Percentiles rank a stretch among this genome's conserved stretches.
Evolutionary conservation across 345 rosid species (phyloP).

Genomic region (Excoecaria cochinchinensis): DNA sequence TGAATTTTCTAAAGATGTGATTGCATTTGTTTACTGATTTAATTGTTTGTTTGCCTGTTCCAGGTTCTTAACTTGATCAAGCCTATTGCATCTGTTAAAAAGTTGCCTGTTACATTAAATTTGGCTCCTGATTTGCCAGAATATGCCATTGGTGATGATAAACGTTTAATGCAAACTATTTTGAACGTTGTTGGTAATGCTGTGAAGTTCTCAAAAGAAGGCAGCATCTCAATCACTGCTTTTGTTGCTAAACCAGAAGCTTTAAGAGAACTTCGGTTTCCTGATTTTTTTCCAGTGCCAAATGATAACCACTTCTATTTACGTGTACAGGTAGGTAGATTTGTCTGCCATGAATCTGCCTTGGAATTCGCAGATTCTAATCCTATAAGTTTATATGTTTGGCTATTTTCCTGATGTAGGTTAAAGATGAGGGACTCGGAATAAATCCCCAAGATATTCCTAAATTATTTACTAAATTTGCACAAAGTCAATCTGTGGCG

Average conservation of each 20-base stretch:
- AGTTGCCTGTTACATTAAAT: conserved; percentile 59
- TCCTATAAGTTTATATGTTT: conserved; percentile 8
- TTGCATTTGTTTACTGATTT: not conserved
- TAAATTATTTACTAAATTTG: conserved; percentile 84
- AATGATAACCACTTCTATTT: conserved; percentile 78
- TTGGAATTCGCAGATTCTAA: not conserved
- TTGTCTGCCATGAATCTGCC: conserved; percentile 11
- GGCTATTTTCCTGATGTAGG: conserved; percentile 44
- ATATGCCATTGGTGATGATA: conserved; percentile 83
- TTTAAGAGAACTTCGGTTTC: conserved; percentile 57
- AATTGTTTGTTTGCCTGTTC: conserved; percentile 23
- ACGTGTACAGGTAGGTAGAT: conserved; percentile 76
- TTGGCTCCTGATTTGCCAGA: conserved; percentile 91
- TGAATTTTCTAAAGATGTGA: not conserved
- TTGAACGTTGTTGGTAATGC: conserved; percentile 93
- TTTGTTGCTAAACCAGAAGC: conserved; percentile 71
- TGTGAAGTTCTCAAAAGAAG: conserved; percentile 92
- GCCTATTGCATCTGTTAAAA: conserved; percentile 90
- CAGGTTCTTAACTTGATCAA: conserved; percentile 87
- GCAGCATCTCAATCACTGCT: conserved; percentile 66
- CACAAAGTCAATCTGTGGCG: conserved; percentile 64
- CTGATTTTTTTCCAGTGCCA: conserved; percentile 59
- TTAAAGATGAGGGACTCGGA: conserved; percentile 88
- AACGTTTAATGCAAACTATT: conserved; percentile 81
- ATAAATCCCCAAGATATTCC: conserved; percentile 86